Base-by-base conservation (phyloP, 1,284 basidiomycete genomes). In the Pascua sp. region DNA sequence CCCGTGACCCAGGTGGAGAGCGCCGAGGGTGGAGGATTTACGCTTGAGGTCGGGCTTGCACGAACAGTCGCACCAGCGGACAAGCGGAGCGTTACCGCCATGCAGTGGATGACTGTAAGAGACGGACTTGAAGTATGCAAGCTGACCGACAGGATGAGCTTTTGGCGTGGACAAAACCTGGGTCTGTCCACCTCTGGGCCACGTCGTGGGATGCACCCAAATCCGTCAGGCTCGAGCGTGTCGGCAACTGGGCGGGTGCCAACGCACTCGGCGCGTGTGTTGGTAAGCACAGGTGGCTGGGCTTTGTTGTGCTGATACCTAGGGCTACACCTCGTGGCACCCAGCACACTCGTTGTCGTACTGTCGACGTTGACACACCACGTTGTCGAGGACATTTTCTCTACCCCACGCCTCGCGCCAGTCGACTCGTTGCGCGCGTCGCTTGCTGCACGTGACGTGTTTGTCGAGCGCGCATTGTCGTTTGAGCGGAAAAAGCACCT, bases 221-320 rank as follows among this genome's bases (percentile, higher is more conserved):
- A 40, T 48, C 32, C 2, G 37, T 69, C 5, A 60, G 60, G 4
- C 55, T 74, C 11, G 54, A 63, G 9, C 50, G 63, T 40, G 63
- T 73, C 5, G 74, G 74, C 11, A 67, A 71, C 52, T 76, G 72
- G 72, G 72, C 74, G 10, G 63, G 72, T 9, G 68, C 67, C 17
- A 75, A 70, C 47, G 63, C 60, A 1, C 49, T 73, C 1, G 60
- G 55, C 9, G 54, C 64, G 9, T 70, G 67, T 52, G 59, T 72
- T 13, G 69, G 74, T 75, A 32, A 52, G 72, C 60, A 4, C 1
- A 8, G 17, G 24, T 32, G 24, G 24, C 24, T 32, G 24, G 40
- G 13, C 8, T 7, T 5, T 11, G 12, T 16, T 13, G 16, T 4
- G 18, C 57, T 62, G 38, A 58, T 44, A 2, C 17, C 11, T 51